Conservation (phyloP, 129 eudicot genomes). For the Oenanthe sinensis region DNA sequence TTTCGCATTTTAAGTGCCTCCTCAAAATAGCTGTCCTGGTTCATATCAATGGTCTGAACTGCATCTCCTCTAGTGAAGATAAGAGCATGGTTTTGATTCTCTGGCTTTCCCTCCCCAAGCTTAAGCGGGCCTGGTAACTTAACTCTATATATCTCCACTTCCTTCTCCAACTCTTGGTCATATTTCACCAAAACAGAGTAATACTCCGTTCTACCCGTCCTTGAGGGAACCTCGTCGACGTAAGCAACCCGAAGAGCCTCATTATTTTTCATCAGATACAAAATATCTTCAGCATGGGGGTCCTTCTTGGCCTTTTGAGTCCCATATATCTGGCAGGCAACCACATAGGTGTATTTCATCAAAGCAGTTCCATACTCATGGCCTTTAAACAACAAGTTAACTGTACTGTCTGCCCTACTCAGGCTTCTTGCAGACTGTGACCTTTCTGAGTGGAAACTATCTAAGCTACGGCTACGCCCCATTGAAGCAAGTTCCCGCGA, state of each 20-base stretch:
- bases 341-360: constrained; percentile 91
- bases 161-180: constrained; percentile 60
- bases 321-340: constrained; percentile 97
- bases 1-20: constrained; percentile 92
- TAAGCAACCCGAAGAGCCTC: constrained; percentile 98
- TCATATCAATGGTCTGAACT: constrained; percentile 93
- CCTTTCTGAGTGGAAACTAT: constrained; percentile 25
- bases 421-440: constrained; percentile 41
- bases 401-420: constrained; percentile 59
- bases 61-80: constrained; percentile 96
- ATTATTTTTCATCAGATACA: constrained; percentile 66
- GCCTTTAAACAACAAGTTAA: constrained; percentile 60
- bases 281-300: constrained; percentile 85
- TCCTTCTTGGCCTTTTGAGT: constrained; percentile 83
- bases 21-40: constrained; percentile 91
- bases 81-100: constrained; percentile 88
- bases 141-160: constrained; percentile 89
- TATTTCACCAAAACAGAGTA: constrained; percentile 92
- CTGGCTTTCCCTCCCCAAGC: constrained; percentile 98
- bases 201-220: constrained; percentile 46
- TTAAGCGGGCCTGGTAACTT: constrained; percentile 90
- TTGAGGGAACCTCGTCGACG: constrained; percentile 67
- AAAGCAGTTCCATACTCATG: constrained; percentile 73
- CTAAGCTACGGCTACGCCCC: constrained; percentile 31
- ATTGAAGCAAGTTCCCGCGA: constrained; percentile 53